A percentile compares a stretch with the other conserved stretches of the same genome.
phyloP scores from a whole-genome alignment of 2,329 filamentous ascomycete genomes.

The Lasiodiplodia gonubiensis region DNA sequence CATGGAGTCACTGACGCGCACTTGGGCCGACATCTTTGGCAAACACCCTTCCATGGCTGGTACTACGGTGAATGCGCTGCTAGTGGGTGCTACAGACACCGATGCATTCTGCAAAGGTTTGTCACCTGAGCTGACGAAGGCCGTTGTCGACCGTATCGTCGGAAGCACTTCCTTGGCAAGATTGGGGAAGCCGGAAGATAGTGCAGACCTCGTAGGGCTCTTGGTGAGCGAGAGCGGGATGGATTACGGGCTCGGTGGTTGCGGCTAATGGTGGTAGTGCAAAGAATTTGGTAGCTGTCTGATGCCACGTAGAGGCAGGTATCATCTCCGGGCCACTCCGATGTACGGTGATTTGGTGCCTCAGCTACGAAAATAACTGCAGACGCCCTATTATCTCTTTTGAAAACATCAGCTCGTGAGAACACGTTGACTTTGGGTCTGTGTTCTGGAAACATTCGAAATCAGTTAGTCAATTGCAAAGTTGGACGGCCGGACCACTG shows the following conservation, averaged over 20 bases:
- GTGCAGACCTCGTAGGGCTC: slow-evolving; percentile 71
- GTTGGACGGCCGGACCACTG: neutral
- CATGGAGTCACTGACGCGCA: slow-evolving; percentile 34
- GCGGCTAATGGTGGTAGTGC: slow-evolving; percentile 40
- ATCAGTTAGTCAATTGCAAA: neutral
- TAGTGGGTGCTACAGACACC: slow-evolving; percentile 39
- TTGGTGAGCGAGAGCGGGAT: slow-evolving; percentile 43
- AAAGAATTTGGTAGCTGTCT: slow-evolving; percentile 34
- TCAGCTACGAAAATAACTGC: too few species aligned
- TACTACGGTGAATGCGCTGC: slow-evolving; percentile 40
- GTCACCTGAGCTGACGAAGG: neutral
- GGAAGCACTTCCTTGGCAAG: slow-evolving; percentile 35
- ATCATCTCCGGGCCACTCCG: too few species aligned
- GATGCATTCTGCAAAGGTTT: slow-evolving; percentile 30
- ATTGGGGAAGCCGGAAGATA: slow-evolving; percentile 50
- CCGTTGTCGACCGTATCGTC: neutral
- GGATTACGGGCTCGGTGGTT: slow-evolving; percentile 47
- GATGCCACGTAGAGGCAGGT: too few species aligned
- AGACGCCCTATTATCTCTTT: too few species aligned
- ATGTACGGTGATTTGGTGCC: too few species aligned
- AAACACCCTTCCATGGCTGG: slow-evolving; percentile 30
- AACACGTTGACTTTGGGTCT: neutral
- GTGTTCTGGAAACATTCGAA: neutral
- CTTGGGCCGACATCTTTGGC: slow-evolving; percentile 37
- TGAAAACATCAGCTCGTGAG: neutral